Percentiles rank a stretch among this genome's conserved stretches.
phyloP scores from a whole-genome alignment of 1,284 basidiomycete genomes.

The Trichosporon sp. region DNA sequence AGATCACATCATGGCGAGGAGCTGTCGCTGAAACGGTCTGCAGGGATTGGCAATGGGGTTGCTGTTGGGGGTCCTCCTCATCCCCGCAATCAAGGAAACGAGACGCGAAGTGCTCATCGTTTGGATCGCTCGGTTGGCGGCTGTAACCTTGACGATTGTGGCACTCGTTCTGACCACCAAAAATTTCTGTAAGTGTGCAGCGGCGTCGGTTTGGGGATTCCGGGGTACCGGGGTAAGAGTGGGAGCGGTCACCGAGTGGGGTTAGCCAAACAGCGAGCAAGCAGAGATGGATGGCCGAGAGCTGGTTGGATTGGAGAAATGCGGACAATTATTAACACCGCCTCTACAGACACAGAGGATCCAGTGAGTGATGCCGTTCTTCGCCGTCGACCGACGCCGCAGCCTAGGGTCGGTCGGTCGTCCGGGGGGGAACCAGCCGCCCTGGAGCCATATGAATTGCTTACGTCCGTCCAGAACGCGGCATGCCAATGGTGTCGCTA shows the following conservation, averaged over 20 bases:
- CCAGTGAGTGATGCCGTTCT: constrained; percentile 23
- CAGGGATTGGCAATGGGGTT: constrained; percentile 62
- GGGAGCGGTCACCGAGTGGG: not conserved
- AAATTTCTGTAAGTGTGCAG: constrained; percentile 63
- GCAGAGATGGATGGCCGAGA: not conserved
- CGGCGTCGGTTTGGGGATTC: not conserved
- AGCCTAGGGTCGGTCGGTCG: not conserved
- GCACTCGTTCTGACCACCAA: constrained; percentile 74
- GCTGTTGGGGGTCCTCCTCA: constrained; percentile 67
- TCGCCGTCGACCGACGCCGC: not conserved
- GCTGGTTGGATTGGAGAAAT: not conserved
- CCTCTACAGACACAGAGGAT: constrained; percentile 30
- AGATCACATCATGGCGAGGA: not conserved
- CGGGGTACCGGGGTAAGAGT: not conserved
- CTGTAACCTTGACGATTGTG: constrained; percentile 66
- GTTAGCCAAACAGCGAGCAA: constrained; percentile 2
- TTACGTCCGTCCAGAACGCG: constrained; percentile 37
- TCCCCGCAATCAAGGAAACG: constrained; percentile 79
- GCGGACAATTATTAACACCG: constrained; percentile 4
- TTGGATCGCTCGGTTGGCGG: constrained; percentile 66
- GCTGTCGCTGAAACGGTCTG: not conserved
- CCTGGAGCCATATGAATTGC: constrained; percentile 4
- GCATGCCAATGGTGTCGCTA: constrained; percentile 88
- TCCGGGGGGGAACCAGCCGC: not conserved
- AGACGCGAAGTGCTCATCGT: constrained; percentile 67